A percentile compares a stretch with the other conserved stretches of the same genome.
These are phyloP conservation scores for Dittrichia graveolens DNA, from an alignment of 129 eudicot genomes.

Conservation along the genomic window DNA sequence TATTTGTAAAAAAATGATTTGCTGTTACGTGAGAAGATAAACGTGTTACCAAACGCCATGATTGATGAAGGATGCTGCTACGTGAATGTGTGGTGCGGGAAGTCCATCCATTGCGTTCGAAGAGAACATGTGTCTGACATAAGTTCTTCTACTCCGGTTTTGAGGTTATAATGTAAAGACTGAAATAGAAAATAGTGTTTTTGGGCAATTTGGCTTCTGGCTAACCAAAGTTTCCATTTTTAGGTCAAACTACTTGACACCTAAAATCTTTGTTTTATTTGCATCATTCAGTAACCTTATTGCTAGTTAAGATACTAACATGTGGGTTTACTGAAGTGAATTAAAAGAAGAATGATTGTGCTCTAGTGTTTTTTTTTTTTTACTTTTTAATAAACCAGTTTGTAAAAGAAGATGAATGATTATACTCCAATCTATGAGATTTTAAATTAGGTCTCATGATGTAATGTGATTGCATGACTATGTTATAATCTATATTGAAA, in stretches of 20 bases:
- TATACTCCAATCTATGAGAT: too few relatives aligned
- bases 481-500: too few relatives aligned
- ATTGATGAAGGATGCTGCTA: not conserved
- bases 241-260: not conserved
- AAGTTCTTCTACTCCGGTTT: constrained; percentile 3
- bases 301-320: too few relatives aligned
- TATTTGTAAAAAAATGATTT: not conserved
- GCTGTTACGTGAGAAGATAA: not conserved
- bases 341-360: too few relatives aligned
- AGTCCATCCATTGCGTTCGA: not conserved
- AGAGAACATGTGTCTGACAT: constrained; percentile 1
- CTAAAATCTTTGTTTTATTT: not conserved
- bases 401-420: too few relatives aligned
- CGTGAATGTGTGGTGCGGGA: too few relatives aligned
- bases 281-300: too few relatives aligned
- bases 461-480: too few relatives aligned
- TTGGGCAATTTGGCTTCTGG: not conserved
- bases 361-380: too few relatives aligned
- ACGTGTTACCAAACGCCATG: constrained; percentile 14
- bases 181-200: not conserved
- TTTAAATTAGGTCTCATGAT: too few relatives aligned
- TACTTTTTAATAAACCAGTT: too few relatives aligned
- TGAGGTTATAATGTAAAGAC: not conserved
- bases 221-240: not conserved
- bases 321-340: too few relatives aligned